Conservation (phyloP, 352 stramenopile species). For the Thalassiosira exigua region DNA sequence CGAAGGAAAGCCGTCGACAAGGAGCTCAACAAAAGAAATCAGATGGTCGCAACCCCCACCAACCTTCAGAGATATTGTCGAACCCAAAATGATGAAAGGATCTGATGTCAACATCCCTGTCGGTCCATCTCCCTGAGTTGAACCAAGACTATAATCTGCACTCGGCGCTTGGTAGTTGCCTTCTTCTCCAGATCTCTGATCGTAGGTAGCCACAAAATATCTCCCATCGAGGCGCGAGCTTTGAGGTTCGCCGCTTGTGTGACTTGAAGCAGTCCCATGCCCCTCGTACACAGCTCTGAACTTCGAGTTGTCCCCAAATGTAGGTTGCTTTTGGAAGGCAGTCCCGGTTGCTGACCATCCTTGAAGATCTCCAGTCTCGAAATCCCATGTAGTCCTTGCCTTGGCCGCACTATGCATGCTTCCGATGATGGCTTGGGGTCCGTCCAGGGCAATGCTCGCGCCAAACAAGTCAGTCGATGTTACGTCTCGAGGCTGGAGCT, state of each 20-base stretch:
- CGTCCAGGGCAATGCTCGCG: slow-evolving; percentile 72
- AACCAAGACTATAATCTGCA: slow-evolving; percentile 78
- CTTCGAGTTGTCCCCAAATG: slow-evolving; percentile 93
- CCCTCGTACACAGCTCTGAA: slow-evolving; percentile 85
- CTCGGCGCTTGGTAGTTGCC: slow-evolving; percentile 86
- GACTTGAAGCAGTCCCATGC: slow-evolving; percentile 54
- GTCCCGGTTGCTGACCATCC: slow-evolving; percentile 92
- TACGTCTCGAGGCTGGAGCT: slow-evolving; percentile 58
- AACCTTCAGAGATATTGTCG: slow-evolving; percentile 92
- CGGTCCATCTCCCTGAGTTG: slow-evolving; percentile 89
- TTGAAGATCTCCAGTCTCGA: slow-evolving; percentile 94
- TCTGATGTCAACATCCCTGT: slow-evolving; percentile 93
- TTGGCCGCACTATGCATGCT: slow-evolving; percentile 68
- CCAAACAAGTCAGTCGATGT: slow-evolving; percentile 78
- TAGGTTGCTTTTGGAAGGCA: slow-evolving; percentile 94
- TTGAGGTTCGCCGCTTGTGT: slow-evolving; percentile 65
- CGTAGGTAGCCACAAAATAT: slow-evolving; percentile 95
- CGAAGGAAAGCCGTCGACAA: slow-evolving; percentile 92
- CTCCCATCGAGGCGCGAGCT: slow-evolving; percentile 84
- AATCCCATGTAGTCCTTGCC: slow-evolving; percentile 94
- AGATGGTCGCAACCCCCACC: slow-evolving; percentile 93
- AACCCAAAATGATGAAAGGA: slow-evolving; percentile 90
- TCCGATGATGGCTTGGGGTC: slow-evolving; percentile 71
- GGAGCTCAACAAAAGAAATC: slow-evolving; percentile 91
- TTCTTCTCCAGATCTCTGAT: slow-evolving; percentile 85